Evolutionary conservation across 441 rosid species (phyloP).

Genomic region (Brassica balearica): DNA sequence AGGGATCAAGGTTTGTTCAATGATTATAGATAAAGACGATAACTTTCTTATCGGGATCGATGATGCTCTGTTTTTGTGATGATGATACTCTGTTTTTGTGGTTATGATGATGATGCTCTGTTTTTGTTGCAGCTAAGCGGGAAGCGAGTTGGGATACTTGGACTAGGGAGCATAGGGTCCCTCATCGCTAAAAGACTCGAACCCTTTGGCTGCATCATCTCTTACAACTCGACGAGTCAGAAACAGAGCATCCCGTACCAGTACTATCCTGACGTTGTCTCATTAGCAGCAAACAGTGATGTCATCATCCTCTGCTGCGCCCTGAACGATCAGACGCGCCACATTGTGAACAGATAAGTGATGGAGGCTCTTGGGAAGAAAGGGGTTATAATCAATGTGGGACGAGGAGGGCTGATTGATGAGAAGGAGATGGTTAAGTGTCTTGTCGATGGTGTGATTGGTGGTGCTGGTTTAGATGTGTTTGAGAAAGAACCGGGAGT

Average conservation of each 20-base stretch:
- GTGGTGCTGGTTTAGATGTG: slow-evolving; percentile 54
- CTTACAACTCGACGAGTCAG: too few species aligned
- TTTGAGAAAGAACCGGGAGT: slow-evolving; percentile 47
- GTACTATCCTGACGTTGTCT: slow-evolving; percentile 45
- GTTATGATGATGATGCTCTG: too few species aligned
- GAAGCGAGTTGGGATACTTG: too few species aligned
- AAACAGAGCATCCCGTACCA: slow-evolving; percentile 2
- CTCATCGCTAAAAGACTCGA: too few species aligned
- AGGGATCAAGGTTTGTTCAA: too few species aligned
- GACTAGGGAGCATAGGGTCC: too few species aligned
- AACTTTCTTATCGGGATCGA: too few species aligned
- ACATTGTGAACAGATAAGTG: slow-evolving; percentile 53
- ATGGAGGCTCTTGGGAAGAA: slow-evolving; percentile 63
- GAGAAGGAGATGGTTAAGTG: slow-evolving; percentile 61
- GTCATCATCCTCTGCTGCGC: slow-evolving; percentile 51
- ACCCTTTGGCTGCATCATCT: too few species aligned
- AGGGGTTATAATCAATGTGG: slow-evolving; percentile 69
- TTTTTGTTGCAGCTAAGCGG: too few species aligned
- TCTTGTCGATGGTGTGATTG: slow-evolving; percentile 43
- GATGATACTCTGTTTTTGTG: too few species aligned
- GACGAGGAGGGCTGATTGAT: slow-evolving; percentile 67
- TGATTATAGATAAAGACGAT: too few species aligned
- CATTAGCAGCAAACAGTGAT: slow-evolving; percentile 58
- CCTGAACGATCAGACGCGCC: slow-evolving; percentile 30
- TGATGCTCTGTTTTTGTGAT: too few species aligned